phyloP scores from a whole-genome alignment of 1,284 basidiomycete genomes.

The Waitea zeae region DNA sequence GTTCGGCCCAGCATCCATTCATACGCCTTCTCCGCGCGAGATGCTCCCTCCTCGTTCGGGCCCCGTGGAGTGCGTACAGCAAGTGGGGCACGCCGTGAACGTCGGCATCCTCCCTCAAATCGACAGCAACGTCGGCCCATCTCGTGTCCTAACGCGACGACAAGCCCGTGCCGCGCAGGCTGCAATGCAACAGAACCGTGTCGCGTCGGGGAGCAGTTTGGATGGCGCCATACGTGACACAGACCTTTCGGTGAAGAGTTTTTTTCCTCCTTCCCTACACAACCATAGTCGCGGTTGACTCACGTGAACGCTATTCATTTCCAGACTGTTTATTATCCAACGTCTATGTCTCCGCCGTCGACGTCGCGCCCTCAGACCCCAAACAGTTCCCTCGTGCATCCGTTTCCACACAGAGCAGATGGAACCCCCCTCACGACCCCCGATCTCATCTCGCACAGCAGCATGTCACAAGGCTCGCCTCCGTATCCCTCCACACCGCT shows the following conservation, averaged over 20 bases:
- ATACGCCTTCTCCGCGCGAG: too few species aligned
- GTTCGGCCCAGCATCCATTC: too few species aligned
- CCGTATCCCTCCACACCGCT: conserved; percentile 7
- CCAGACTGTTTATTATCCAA: conserved; percentile 9
- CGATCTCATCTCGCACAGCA: conserved; percentile 11
- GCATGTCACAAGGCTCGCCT: conserved; percentile 5
- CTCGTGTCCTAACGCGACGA: conserved; percentile 21
- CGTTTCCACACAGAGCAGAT: conserved; percentile 14
- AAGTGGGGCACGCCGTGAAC: background rate
- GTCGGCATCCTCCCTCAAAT: conserved; percentile 19
- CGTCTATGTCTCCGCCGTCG: background rate
- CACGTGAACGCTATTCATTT: background rate
- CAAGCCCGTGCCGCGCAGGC: conserved; percentile 25
- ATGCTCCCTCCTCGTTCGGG: too few species aligned
- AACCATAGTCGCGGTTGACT: conserved; percentile 1
- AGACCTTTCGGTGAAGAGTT: conserved; percentile 14
- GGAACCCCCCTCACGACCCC: too few species aligned
- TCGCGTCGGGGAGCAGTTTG: too few species aligned
- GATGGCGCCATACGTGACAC: too few species aligned
- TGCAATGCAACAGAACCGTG: too few species aligned
- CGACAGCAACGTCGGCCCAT: conserved; percentile 36
- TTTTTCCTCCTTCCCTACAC: conserved; percentile 6
- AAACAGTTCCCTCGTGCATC: conserved; percentile 6
- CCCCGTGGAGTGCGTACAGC: too few species aligned
- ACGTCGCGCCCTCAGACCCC: background rate